Evolutionary conservation across 73 alveolate genomes (phyloP).

Genomic region (Durusdinium trenchii): DNA sequence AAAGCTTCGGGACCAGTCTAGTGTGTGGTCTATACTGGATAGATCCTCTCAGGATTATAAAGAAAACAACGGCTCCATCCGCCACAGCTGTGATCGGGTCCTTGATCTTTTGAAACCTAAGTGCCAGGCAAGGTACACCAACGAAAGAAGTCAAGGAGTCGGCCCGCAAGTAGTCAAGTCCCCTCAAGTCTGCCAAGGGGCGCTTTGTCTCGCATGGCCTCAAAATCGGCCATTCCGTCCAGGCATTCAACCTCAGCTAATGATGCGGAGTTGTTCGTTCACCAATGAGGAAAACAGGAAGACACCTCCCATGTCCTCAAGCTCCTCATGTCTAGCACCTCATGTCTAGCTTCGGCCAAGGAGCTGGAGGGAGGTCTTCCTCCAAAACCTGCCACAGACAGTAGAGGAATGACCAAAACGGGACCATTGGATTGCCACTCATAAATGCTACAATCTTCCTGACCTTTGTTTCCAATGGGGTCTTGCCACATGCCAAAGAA

Average conservation of each 20-base stretch:
- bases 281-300: neutral
- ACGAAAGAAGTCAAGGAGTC: neutral
- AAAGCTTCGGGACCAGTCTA: too few species aligned
- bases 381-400: constrained; percentile 64
- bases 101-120: constrained; percentile 87
- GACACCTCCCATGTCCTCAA: neutral
- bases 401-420: too few species aligned
- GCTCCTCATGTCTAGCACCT: neutral
- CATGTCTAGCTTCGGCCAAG: neutral
- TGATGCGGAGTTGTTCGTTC: too few species aligned
- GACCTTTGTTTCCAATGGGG: neutral
- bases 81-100: too few species aligned
- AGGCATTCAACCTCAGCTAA: constrained; percentile 31
- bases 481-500: neutral
- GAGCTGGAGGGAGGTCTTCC: constrained; percentile 69
- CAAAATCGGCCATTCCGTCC: constrained; percentile 86
- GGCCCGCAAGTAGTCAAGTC: neutral
- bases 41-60: too few species aligned
- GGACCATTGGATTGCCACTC: too few species aligned
- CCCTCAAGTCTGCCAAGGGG: too few species aligned
- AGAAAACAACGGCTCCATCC: too few species aligned
- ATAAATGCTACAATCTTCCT: too few species aligned
- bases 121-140: neutral
- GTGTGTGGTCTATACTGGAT: too few species aligned
- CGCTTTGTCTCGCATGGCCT: constrained; percentile 77